These are phyloP conservation scores for Paraconiothyrium brasiliense DNA, from an alignment of 2,329 filamentous ascomycete species.

Conservation along the genomic window DNA sequence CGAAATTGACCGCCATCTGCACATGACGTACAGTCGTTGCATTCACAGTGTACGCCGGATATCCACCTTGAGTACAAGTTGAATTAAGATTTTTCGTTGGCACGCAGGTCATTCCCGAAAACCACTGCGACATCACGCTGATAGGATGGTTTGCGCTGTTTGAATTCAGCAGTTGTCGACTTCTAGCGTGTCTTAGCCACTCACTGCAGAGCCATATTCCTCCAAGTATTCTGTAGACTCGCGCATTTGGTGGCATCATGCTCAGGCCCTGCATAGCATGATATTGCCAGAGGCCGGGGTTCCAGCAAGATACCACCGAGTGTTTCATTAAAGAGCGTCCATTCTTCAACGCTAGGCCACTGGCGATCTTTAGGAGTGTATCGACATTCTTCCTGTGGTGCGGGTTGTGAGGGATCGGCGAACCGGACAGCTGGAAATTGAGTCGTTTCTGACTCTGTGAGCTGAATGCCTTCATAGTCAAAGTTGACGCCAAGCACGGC, in stretches of 20 bases:
- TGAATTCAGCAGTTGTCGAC: background rate
- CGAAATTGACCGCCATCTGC: slow-evolving; percentile 37
- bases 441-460: slow-evolving; percentile 30
- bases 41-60: slow-evolving; percentile 36
- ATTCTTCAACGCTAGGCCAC: slow-evolving; percentile 34
- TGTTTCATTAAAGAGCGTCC: slow-evolving; percentile 34
- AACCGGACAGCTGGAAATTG: slow-evolving; percentile 29
- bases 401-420: slow-evolving; percentile 12
- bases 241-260: slow-evolving; percentile 31
- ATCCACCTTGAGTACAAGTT: slow-evolving; percentile 39
- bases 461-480: slow-evolving; percentile 34
- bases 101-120: slow-evolving; percentile 40
- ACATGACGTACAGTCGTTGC: slow-evolving; percentile 34
- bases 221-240: slow-evolving; percentile 28
- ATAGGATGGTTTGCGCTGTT: slow-evolving; percentile 34
- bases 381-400: slow-evolving; percentile 26
- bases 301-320: slow-evolving; percentile 35
- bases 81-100: slow-evolving; percentile 47
- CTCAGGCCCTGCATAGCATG: slow-evolving; percentile 33
- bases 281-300: slow-evolving; percentile 30
- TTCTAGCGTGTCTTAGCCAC: background rate
- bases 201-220: slow-evolving; percentile 31
- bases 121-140: slow-evolving; percentile 36
- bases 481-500: slow-evolving; percentile 27
- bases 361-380: slow-evolving; percentile 28